Percentiles rank a stretch among this genome's conserved stretches.
Conservation (phyloP, 1,139 yeast genomes). For the Suhomyces bolitotheri region DNA sequence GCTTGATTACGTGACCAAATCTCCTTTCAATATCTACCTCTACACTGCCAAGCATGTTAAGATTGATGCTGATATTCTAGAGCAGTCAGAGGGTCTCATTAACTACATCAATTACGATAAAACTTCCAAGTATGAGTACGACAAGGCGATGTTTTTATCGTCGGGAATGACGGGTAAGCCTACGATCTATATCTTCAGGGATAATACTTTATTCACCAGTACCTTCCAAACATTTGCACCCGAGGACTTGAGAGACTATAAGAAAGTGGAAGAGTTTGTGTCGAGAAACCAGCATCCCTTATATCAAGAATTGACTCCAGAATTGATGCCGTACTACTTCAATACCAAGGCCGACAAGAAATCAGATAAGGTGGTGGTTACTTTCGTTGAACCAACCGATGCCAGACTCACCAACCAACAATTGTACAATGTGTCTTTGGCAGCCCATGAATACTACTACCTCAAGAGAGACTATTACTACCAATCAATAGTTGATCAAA, state of each 20-base stretch:
- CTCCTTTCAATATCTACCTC: slow-evolving; percentile 56
- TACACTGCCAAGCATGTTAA: slow-evolving; percentile 51
- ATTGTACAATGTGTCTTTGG: slow-evolving; percentile 46
- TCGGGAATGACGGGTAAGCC: slow-evolving; percentile 61
- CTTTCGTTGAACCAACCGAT: slow-evolving; percentile 50
- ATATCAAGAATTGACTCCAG: slow-evolving; percentile 50
- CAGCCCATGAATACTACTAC: slow-evolving; percentile 56
- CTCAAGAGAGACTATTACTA: slow-evolving; percentile 47
- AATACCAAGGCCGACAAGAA: slow-evolving; percentile 25
- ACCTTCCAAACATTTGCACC: slow-evolving; percentile 63
- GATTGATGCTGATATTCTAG: slow-evolving; percentile 38
- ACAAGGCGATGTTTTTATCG: slow-evolving; percentile 49
- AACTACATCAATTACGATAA: slow-evolving; percentile 43
- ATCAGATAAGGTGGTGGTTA: slow-evolving; percentile 51
- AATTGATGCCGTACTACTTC: slow-evolving; percentile 37
- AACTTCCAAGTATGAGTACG: slow-evolving; percentile 31
- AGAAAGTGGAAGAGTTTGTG: slow-evolving; percentile 51
- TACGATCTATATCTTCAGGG: slow-evolving; percentile 58
- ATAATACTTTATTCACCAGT: slow-evolving; percentile 51
- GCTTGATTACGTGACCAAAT: slow-evolving; percentile 55
- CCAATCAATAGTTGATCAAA: slow-evolving; percentile 33
- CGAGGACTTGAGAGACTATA: slow-evolving; percentile 56
- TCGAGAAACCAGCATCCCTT: slow-evolving; percentile 49
- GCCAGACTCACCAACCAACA: slow-evolving; percentile 36
- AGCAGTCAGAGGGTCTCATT: slow-evolving; percentile 46